Conservation (phyloP, 768 basidiomycete genomes). For the Nidularia pulvinata region DNA sequence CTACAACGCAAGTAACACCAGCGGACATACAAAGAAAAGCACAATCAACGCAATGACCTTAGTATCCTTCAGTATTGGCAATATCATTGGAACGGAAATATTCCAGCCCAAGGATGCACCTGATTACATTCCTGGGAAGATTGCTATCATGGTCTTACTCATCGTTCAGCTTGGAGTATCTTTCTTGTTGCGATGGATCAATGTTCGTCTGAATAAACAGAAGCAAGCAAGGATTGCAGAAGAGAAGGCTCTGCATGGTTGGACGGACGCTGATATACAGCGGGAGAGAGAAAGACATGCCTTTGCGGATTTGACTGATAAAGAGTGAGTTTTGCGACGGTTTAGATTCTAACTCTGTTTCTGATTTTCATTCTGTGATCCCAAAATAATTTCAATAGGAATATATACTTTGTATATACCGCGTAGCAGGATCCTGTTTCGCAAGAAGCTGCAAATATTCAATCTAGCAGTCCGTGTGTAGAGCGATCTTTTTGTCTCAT, state of each 20-base stretch:
- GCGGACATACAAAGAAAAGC: conserved; percentile 69
- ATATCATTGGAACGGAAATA: conserved; percentile 63
- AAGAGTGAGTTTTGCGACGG: conserved; percentile 39
- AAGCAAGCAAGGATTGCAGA: conserved; percentile 38
- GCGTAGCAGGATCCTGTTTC: conserved; percentile 18
- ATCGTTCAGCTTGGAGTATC: conserved; percentile 49
- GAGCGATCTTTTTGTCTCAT: too few relatives aligned
- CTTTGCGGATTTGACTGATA: conserved; percentile 65
- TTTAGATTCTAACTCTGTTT: not conserved
- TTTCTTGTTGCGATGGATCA: conserved; percentile 51
- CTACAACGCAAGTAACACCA: conserved; percentile 64
- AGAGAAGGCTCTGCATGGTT: conserved; percentile 44
- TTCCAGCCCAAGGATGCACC: conserved; percentile 65
- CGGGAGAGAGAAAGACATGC: conserved; percentile 59
- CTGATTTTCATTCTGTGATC: not conserved
- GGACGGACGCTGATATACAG: conserved; percentile 58
- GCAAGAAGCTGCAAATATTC: too few relatives aligned
- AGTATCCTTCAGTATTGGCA: conserved; percentile 52
- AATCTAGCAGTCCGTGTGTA: too few relatives aligned
- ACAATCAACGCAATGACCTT: conserved; percentile 65
- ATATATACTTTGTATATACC: conserved; percentile 60
- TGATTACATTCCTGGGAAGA: conserved; percentile 65
- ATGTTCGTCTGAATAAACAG: conserved; percentile 49
- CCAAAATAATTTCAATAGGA: conserved; percentile 28
- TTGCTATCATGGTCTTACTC: conserved; percentile 61